Percentiles rank a stretch among this genome's conserved stretches.
These are phyloP conservation scores for Suillus decipiens DNA, from an alignment of 768 basidiomycete species.

Conservation along the genomic window DNA sequence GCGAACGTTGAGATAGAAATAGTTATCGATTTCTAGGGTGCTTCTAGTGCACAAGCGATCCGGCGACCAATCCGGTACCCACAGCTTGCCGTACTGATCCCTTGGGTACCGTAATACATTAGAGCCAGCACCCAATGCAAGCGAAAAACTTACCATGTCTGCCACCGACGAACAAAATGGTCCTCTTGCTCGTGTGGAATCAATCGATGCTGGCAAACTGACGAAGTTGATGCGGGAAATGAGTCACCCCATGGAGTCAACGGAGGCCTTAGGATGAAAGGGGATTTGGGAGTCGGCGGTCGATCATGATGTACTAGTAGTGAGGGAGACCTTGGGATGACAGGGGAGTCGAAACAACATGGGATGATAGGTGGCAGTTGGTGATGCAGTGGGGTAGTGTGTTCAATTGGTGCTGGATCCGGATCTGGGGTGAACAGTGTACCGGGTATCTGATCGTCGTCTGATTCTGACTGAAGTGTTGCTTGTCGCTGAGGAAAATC, in stretches of 20 bases:
- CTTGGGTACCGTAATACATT: background rate
- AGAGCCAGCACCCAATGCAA: background rate
- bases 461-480: background rate
- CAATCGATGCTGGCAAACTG: background rate
- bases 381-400: background rate
- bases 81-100: background rate
- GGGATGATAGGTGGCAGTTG: no score
- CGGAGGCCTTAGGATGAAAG: background rate
- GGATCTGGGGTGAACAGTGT: background rate
- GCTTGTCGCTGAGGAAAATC: background rate
- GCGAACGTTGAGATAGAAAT: constrained; percentile 6
- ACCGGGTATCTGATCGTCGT: background rate
- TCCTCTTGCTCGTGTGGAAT: background rate
- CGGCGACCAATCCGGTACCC: background rate
- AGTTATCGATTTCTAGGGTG: background rate
- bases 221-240: background rate
- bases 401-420: background rate
- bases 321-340: no score
- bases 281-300: background rate
- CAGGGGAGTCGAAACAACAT: no score
- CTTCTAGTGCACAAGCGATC: no score
- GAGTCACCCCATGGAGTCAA: background rate
- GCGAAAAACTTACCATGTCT: constrained; percentile 1
- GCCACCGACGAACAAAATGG: constrained; percentile 6
- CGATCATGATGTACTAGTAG: background rate